Evolutionary conservation across 441 rosid genomes (phyloP).

Genomic region (Jatropha podagrica): DNA sequence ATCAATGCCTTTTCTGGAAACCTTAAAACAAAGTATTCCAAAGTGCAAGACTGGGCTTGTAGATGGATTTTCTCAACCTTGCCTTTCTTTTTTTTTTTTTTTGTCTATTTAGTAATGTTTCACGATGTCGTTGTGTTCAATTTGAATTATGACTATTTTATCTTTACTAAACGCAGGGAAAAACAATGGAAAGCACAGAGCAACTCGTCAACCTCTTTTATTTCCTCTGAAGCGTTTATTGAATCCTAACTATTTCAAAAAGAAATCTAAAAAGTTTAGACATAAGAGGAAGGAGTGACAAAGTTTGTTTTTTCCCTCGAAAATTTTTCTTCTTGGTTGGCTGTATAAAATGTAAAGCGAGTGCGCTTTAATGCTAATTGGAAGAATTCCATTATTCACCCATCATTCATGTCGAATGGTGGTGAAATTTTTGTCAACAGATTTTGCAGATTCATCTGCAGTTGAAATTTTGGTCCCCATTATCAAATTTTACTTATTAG

Average conservation of each 20-base stretch:
- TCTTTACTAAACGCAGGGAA: constrained; percentile 43
- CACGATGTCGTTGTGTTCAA: not conserved
- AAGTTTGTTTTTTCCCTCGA: not conserved
- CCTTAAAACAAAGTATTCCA: not conserved
- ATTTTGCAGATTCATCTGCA: not conserved
- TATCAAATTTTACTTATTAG: not conserved
- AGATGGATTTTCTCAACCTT: not conserved
- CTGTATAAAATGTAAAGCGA: not conserved
- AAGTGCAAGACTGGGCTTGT: not conserved
- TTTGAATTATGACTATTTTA: not conserved
- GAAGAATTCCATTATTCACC: not conserved
- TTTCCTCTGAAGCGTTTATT: constrained; percentile 53
- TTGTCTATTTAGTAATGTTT: not conserved
- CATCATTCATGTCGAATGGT: not conserved
- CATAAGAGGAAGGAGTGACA: constrained; percentile 15
- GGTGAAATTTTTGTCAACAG: not conserved
- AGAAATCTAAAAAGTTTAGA: constrained; percentile 35
- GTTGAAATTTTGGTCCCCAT: not conserved
- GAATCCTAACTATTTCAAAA: constrained; percentile 53
- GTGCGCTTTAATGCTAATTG: not conserved
- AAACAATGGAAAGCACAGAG: constrained; percentile 36
- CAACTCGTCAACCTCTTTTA: constrained; percentile 22
- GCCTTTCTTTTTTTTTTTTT: not conserved
- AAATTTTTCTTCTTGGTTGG: not conserved
- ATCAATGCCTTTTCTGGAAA: not conserved